Conservation (phyloP, 176 grass and related monocot species). For the Poa annua region DNA sequence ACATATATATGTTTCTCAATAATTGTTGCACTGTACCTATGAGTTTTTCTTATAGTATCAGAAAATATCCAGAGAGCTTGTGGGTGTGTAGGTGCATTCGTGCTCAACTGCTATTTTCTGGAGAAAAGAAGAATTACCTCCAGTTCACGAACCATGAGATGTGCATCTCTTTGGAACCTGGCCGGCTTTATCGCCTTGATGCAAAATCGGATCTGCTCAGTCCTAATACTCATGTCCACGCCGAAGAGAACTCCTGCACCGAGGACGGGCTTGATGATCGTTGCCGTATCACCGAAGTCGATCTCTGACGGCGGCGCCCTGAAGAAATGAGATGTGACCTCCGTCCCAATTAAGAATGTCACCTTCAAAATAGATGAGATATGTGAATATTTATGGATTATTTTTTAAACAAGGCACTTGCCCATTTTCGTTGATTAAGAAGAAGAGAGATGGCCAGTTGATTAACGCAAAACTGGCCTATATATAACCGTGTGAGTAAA, state of each 20-base stretch:
- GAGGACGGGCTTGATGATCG: not conserved
- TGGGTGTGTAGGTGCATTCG: too few species aligned
- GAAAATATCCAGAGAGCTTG: too few species aligned
- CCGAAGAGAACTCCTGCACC: not conserved
- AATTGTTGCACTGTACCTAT: too few species aligned
- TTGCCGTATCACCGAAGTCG: not conserved
- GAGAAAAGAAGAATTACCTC: not conserved
- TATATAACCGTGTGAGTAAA: too few species aligned
- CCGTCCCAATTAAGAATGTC: conserved; percentile 17
- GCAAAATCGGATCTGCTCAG: conserved; percentile 29
- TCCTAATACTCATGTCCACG: not conserved
- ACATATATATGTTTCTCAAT: too few species aligned
- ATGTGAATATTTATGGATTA: not conserved
- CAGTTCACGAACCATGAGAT: not conserved
- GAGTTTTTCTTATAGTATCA: too few species aligned
- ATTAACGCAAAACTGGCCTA: too few species aligned
- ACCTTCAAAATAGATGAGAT: not conserved
- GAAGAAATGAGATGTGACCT: conserved; percentile 3
- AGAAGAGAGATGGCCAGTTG: too few species aligned
- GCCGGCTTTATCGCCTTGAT: conserved; percentile 7
- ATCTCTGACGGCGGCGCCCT: not conserved
- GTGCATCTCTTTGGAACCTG: not conserved
- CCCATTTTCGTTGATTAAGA: too few species aligned
- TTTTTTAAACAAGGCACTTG: too few species aligned
- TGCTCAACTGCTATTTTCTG: too few species aligned